phyloP scores from a whole-genome alignment of 1,284 basidiomycete species.

The Ustilago xerochloae region DNA sequence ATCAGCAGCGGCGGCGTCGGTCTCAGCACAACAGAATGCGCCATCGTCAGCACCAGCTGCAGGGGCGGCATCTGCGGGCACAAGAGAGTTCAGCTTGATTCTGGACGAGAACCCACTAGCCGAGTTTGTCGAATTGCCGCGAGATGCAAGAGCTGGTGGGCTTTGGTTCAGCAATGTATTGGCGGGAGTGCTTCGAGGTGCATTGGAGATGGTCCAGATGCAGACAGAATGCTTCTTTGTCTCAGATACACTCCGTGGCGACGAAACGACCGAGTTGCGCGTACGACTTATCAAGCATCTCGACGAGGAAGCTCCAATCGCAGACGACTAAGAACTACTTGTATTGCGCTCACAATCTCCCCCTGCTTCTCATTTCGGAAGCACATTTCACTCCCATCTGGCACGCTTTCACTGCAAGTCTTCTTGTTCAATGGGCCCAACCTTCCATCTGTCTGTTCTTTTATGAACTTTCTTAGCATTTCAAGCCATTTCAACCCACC shows the following conservation, averaged over 20 bases:
- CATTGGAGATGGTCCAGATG: conserved; percentile 99
- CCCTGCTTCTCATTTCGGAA: conserved; percentile 1
- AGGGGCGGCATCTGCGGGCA: neutral
- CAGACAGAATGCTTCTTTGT: conserved; percentile 91
- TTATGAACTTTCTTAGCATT: too few relatives aligned
- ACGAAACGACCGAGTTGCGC: conserved; percentile 92
- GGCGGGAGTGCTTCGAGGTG: conserved; percentile 90
- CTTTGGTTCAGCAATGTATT: conserved; percentile 97
- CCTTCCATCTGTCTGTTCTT: too few relatives aligned
- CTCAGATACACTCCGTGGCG: conserved; percentile 89
- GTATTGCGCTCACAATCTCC: neutral
- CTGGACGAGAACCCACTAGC: conserved; percentile 96
- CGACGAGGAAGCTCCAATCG: conserved; percentile 80
- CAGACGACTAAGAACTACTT: conserved; percentile 63
- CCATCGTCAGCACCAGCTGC: conserved; percentile 10
- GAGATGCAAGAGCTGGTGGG: conserved; percentile 78
- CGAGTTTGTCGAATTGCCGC: conserved; percentile 96
- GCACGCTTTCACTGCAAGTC: too few relatives aligned
- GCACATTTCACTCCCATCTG: too few relatives aligned
- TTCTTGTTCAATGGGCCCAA: too few relatives aligned
- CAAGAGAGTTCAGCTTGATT: conserved; percentile 78
- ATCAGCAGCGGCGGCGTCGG: conserved; percentile 12
- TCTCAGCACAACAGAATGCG: conserved; percentile 12
- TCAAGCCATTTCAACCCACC: too few relatives aligned
- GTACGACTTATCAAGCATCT: conserved; percentile 89